Percentiles rank a stretch among this genome's conserved stretches.
Conservation (phyloP, 805 yeast species). For the Starmerella floris region DNA sequence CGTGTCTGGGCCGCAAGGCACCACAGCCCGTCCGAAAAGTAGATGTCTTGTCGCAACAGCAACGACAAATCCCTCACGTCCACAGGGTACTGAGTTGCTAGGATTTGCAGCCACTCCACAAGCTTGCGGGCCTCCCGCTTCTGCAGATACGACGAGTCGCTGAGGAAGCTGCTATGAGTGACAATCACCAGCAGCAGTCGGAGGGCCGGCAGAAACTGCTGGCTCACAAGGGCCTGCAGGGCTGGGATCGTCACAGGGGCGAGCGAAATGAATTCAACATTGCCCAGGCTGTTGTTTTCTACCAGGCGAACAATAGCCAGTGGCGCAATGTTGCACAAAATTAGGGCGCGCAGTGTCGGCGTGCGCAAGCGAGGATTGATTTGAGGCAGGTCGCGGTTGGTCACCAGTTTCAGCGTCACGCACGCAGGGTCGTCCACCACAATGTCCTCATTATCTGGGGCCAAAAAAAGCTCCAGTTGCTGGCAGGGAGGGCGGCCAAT, state of each 20-base stretch:
- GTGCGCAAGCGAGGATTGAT: constrained; percentile 6
- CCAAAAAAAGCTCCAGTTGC: constrained; percentile 14
- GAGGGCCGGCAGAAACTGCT: constrained; percentile 8
- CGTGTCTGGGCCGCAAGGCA: constrained; percentile 16
- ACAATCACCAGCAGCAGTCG: constrained; percentile 13
- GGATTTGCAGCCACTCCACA: constrained; percentile 16
- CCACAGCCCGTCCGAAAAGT: constrained; percentile 20
- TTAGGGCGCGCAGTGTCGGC: constrained; percentile 15
- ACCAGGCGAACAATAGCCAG: constrained; percentile 7
- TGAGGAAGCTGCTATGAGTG: constrained; percentile 6
- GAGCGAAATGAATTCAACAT: constrained; percentile 17
- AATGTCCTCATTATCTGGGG: neutral
- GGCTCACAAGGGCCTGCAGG: constrained; percentile 10
- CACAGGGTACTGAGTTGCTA: constrained; percentile 16
- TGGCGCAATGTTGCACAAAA: constrained; percentile 17
- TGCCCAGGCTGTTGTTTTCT: constrained; percentile 1
- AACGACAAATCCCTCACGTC: constrained; percentile 17
- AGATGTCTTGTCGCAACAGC: constrained; percentile 13
- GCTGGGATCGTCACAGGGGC: constrained; percentile 18
- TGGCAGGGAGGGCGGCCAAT: constrained; percentile 9
- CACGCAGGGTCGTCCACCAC: constrained; percentile 10
- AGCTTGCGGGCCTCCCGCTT: constrained; percentile 12
- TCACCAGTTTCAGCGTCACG: constrained; percentile 12
- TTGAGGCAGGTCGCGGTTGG: constrained; percentile 11
- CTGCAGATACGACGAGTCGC: constrained; percentile 6